Evolutionary conservation across 78 protist species (phyloP), one percentile per base, ranked within the genome.

Genomic region (Speleostelium caveatum): DNA sequence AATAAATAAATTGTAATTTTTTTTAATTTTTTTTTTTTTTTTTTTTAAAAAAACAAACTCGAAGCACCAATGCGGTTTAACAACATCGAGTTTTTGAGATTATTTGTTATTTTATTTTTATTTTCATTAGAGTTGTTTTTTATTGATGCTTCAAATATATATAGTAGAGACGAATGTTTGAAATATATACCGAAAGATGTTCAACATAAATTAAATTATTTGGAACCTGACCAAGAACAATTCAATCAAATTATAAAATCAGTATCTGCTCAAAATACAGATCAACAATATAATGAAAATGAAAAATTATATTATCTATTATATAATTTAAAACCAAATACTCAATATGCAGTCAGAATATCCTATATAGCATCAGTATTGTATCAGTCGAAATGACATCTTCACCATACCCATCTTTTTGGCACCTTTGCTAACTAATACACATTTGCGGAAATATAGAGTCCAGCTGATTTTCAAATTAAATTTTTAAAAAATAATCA

Each of bases 401-500:
- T 38, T 8, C 19, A 26, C 28, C 3, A 75, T 22, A 55, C 17
- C 10, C 38, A 60, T 60, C 16, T 30, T 2, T 16, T 14, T 39
- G 3, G 60, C 16, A 6, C 5, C 10, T 49, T 12, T 51, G 10
- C 61, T 19, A 71, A 32, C 28, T 53, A 3, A 17, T 53, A 71
- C 35, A 2, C 8, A 22, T 42, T 35, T 42, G 17, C 53, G 8
- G 32, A 73, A 51, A 8, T 7, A 41, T 59, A 80, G 90, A 80
- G 90, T 42, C 78, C 78, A 26, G 66, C 90, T 58, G 90, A 80
- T 17, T 80, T 55, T 68, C 35, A 4, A 38, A 80, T 80, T 42
- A 56, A 73, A 45, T 80, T 80, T 56, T 69, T 56, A 56, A 53
- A 80, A 39, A 68, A 80, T 61, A 41, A 60, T 38, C 36, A 73